These are phyloP conservation scores for Serendipita sp. DNA, from an alignment of 768 basidiomycete genomes.

Conservation along the genomic window DNA sequence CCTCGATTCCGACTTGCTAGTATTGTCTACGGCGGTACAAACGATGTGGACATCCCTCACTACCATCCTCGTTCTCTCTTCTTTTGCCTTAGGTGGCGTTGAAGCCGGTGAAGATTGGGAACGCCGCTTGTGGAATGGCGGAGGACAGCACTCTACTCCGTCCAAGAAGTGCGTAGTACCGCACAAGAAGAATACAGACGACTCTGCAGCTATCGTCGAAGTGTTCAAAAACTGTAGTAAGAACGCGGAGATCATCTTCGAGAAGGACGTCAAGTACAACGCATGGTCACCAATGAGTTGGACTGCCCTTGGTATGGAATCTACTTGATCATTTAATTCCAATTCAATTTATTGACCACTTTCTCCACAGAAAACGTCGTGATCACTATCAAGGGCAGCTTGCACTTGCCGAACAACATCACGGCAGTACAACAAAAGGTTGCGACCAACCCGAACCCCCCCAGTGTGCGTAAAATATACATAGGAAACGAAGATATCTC, in stretches of 20 bases:
- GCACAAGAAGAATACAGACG: constrained; percentile 16
- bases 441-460: constrained; percentile 23
- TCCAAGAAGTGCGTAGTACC: constrained; percentile 8
- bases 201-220: constrained; percentile 21
- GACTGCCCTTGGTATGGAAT: constrained; percentile 7
- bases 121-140: background rate
- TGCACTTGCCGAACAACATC: constrained; percentile 29
- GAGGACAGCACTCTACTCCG: background rate
- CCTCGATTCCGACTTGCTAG: too few species aligned
- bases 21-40: too few species aligned
- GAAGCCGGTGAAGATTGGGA: background rate
- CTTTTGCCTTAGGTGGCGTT: background rate
- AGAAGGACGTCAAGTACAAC: constrained; percentile 20
- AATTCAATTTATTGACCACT: background rate
- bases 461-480: constrained; percentile 18
- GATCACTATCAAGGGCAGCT: constrained; percentile 27
- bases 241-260: constrained; percentile 22
- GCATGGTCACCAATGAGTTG: constrained; percentile 24
- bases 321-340: background rate
- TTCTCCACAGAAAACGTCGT: constrained; percentile 20
- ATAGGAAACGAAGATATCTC: background rate
- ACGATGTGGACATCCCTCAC: background rate
- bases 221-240: constrained; percentile 22
- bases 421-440: constrained; percentile 25
- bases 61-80: background rate